Conservation (phyloP, 2,329 filamentous ascomycete genomes). For the Aspergillus fumigatus region DNA sequence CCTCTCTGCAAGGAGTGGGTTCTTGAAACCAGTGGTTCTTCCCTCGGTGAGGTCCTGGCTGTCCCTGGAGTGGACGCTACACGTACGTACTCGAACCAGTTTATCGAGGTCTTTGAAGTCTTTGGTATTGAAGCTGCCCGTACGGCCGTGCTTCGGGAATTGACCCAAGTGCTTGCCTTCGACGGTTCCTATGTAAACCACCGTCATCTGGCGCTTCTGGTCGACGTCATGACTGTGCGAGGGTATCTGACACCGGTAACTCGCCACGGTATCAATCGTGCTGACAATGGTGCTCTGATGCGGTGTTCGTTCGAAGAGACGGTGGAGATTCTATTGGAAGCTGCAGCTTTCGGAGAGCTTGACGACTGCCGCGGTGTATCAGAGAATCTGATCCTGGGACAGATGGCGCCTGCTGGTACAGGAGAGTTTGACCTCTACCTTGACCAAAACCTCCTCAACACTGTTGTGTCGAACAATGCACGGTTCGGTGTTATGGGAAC, state of each 20-base stretch:
- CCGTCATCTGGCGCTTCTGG: slow-evolving; percentile 88
- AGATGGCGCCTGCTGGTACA: slow-evolving; percentile 94
- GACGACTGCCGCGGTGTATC: slow-evolving; percentile 98
- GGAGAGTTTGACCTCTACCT: slow-evolving; percentile 92
- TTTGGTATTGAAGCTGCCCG: slow-evolving; percentile 96
- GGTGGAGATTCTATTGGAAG: slow-evolving; percentile 94
- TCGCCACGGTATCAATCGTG: slow-evolving; percentile 96
- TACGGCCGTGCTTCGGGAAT: slow-evolving; percentile 76
- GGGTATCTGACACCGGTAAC: slow-evolving; percentile 94
- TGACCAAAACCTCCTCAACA: slow-evolving; percentile 93
- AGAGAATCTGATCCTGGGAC: slow-evolving; percentile 97
- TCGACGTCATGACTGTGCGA: slow-evolving; percentile 96
- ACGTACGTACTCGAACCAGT: slow-evolving; percentile 89
- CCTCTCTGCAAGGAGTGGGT: slow-evolving; percentile 85
- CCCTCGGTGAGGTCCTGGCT: slow-evolving; percentile 75
- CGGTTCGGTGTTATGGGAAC: slow-evolving; percentile 77
- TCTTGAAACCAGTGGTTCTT: slow-evolving; percentile 87
- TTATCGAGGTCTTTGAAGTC: slow-evolving; percentile 89
- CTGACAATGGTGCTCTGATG: slow-evolving; percentile 97
- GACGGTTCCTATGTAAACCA: slow-evolving; percentile 99
- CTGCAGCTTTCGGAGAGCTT: slow-evolving; percentile 87
- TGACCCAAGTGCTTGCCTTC: slow-evolving; percentile 91
- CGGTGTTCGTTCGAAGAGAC: slow-evolving; percentile 99
- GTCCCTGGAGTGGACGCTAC: slow-evolving; percentile 83
- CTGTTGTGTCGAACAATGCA: slow-evolving; percentile 87